Evolutionary conservation across 1,139 yeast genomes (phyloP).

Genomic region (Kodamaea anthophila): DNA sequence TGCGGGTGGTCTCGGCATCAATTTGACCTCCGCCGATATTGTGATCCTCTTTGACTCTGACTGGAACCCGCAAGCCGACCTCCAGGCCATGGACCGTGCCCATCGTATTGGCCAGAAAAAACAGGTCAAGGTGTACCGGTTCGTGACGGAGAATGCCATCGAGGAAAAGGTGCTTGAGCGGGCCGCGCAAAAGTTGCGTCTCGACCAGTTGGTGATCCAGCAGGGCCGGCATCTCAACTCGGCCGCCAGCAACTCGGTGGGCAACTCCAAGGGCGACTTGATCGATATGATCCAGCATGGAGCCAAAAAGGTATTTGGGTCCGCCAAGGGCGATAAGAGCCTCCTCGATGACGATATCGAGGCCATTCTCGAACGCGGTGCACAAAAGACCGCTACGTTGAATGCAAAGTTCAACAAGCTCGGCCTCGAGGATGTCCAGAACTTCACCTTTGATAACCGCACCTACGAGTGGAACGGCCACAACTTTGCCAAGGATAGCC

Average conservation of each 20-base stretch:
- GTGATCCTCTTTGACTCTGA: constrained; percentile 91
- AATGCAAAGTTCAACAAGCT: constrained; percentile 69
- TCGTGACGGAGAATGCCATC: constrained; percentile 92
- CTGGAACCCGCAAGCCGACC: constrained; percentile 98
- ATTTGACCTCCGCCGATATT: constrained; percentile 86
- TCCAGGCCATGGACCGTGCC: constrained; percentile 98
- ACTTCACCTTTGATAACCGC: constrained; percentile 78
- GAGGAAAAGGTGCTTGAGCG: constrained; percentile 94
- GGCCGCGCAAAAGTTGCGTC: constrained; percentile 87
- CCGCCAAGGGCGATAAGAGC: constrained; percentile 25
- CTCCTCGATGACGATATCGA: constrained; percentile 71
- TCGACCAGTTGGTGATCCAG: constrained; percentile 93
- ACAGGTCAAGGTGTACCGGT: constrained; percentile 86
- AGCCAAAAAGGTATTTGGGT: constrained; percentile 78
- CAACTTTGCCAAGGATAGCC: constrained; percentile 66
- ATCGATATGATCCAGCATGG: constrained; percentile 96
- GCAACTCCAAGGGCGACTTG: constrained; percentile 76
- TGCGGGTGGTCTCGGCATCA: constrained; percentile 98
- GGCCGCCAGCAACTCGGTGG: constrained; percentile 25
- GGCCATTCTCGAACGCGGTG: constrained; percentile 67
- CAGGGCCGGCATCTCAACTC: constrained; percentile 65
- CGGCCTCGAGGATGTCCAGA: constrained; percentile 89
- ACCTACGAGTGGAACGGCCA: constrained; percentile 98
- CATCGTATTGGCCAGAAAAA: constrained; percentile 97
- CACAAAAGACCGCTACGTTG: constrained; percentile 65